Base-by-base conservation (phyloP, 345 rosid species). In the Salix koriyanagi region DNA sequence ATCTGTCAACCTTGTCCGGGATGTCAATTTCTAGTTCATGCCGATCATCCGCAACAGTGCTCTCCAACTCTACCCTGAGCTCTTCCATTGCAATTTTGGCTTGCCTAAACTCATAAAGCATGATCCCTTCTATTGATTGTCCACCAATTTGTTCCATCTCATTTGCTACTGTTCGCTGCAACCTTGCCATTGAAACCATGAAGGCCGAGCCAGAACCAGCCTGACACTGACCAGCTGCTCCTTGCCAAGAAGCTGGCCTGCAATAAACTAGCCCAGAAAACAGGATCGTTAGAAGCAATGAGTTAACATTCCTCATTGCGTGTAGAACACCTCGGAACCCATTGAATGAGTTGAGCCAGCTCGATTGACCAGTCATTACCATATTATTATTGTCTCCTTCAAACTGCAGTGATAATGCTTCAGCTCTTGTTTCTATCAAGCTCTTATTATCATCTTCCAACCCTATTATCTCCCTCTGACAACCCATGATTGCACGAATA, bases 311-410 rank as follows among this genome's bases (percentile, higher is more conserved):
- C 84, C 92, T 85, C 87, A 86, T 91, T 50, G 97, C 96, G 76
- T 88, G 86, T 6, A 94, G 89, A 5, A 89, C 98, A 4, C 98
- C 97, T 42, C 96, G 83, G 30, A 94, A 94, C 4, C 98, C 97
- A 71, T 87, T 88, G 80, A 88, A 94, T 0, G 87, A 97, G 78
- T 89, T 92, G 34, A 85, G 54, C 77, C 79, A 90, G 84, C 39
- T 88, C 88, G 37, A 73, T n/a, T 10, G 75, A 16, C 2, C 81
- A 71, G 54, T 42, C 82, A 28, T 84, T 77, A 36, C 82, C 79
- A 37, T 80, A 65, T 72, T 74, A 72, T 48, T 39, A 66, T 69
- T 26, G 73, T n/a, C 50, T 60, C 77, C 73, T 12, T 58, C 65
- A 37, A 46, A 74, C 26, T 42, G 69, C 25, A 39, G 28, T 16